A percentile compares a stretch with the other conserved stretches of the same genome.
These are phyloP conservation scores for Claviceps fusiformis DNA, from an alignment of 2,329 filamentous ascomycete species.

Conservation along the genomic window DNA sequence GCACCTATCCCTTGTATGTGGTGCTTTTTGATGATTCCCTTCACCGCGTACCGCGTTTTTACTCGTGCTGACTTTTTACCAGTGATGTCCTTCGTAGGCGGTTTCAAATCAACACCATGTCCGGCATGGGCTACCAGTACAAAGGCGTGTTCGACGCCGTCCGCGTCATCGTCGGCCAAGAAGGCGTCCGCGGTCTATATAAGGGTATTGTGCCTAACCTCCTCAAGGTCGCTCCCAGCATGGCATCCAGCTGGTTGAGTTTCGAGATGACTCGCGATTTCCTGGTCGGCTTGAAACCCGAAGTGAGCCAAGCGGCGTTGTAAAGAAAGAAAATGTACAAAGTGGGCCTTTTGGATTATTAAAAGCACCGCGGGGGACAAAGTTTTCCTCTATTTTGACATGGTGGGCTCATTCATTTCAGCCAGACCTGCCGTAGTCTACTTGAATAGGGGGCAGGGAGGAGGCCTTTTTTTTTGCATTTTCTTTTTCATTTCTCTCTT, in stretches of 20 bases:
- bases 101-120: conserved; percentile 99
- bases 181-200: conserved; percentile 77
- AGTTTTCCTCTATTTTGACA: neutral
- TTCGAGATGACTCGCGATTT: conserved; percentile 91
- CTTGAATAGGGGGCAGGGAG: neutral
- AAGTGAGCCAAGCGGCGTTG: conserved; percentile 17
- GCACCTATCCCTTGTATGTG: conserved; percentile 91
- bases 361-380: neutral
- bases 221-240: conserved; percentile 92
- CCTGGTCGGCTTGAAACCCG: conserved; percentile 48
- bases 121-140: conserved; percentile 94
- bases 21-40: neutral
- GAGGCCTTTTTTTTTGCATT: neutral
- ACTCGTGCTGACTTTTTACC: conserved; percentile 8
- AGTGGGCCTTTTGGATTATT: neutral
- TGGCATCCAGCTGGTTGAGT: conserved; percentile 97
- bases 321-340: conserved; percentile 9
- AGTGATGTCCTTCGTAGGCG: conserved; percentile 84
- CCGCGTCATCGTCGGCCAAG: conserved; percentile 64
- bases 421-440: neutral
- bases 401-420: neutral
- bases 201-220: conserved; percentile 94
- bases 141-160: conserved; percentile 76
- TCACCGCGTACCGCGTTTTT: neutral
- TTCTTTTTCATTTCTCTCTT: neutral